These are phyloP conservation scores for Priceomyces fermenticarens DNA, from an alignment of 805 yeast species.

Conservation along the genomic window DNA sequence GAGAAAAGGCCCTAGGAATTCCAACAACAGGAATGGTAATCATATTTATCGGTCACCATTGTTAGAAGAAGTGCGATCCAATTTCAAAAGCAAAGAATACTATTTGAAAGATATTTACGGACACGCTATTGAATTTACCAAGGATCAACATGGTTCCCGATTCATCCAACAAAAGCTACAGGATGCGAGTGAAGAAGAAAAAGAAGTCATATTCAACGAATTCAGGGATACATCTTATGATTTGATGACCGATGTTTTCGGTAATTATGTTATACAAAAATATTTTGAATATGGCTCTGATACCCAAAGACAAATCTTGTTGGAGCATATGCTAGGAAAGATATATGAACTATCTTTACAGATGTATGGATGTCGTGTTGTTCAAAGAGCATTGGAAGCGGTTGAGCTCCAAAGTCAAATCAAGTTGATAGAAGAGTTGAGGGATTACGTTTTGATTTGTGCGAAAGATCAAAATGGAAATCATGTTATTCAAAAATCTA, in stretches of 20 bases:
- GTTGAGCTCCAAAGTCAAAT: slow-evolving; percentile 63
- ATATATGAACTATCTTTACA: slow-evolving; percentile 77
- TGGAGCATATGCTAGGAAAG: slow-evolving; percentile 70
- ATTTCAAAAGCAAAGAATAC: slow-evolving; percentile 55
- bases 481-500: slow-evolving; percentile 94
- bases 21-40: slow-evolving; percentile 23
- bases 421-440: slow-evolving; percentile 66
- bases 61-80: slow-evolving; percentile 79
- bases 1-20: slow-evolving; percentile 12
- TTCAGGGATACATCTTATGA: slow-evolving; percentile 71
- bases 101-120: slow-evolving; percentile 75
- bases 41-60: slow-evolving; percentile 74
- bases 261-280: slow-evolving; percentile 95
- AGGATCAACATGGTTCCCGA: slow-evolving; percentile 96
- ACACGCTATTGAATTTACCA: slow-evolving; percentile 85
- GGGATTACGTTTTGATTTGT: slow-evolving; percentile 55
- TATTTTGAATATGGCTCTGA: slow-evolving; percentile 79
- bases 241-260: slow-evolving; percentile 94
- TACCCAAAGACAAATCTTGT: slow-evolving; percentile 65
- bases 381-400: slow-evolving; percentile 87
- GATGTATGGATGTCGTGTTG: slow-evolving; percentile 98
- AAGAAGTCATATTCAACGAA: slow-evolving; percentile 80
- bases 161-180: slow-evolving; percentile 89
- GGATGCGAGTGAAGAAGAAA: slow-evolving; percentile 60
- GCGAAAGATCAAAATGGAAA: slow-evolving; percentile 94